Evolutionary conservation across 345 rosid species (phyloP).

Genomic region (Streptanthus diversifolius): DNA sequence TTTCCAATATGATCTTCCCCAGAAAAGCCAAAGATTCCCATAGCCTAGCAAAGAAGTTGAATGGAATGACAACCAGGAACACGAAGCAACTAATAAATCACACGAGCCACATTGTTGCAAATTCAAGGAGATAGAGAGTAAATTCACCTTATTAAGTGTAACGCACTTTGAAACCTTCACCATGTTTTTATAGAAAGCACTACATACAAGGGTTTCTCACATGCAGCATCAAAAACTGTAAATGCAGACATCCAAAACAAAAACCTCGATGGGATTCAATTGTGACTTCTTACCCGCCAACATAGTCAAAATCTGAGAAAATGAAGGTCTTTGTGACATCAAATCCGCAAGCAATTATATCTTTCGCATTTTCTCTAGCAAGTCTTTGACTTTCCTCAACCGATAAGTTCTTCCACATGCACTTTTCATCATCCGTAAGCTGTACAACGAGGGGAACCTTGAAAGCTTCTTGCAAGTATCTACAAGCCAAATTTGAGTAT

Average conservation of each 20-base stretch:
- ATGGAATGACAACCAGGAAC: slow-evolving; percentile 5
- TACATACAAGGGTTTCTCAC: slow-evolving; percentile 29
- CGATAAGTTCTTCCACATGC: slow-evolving; percentile 80
- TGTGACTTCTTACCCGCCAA: slow-evolving; percentile 72
- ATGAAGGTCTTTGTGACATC: slow-evolving; percentile 80
- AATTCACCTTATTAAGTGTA: slow-evolving; percentile 71
- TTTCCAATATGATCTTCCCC: slow-evolving; percentile 98
- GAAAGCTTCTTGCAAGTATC: slow-evolving; percentile 84
- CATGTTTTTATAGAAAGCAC: slow-evolving; percentile 87
- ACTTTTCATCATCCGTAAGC: slow-evolving; percentile 92
- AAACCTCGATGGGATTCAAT: not conserved
- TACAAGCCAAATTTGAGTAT: slow-evolving; percentile 25
- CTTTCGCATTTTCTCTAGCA: slow-evolving; percentile 90
- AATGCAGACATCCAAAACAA: not conserved
- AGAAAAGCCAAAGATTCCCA: slow-evolving; percentile 83
- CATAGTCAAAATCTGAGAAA: slow-evolving; percentile 85
- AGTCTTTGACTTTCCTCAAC: slow-evolving; percentile 88
- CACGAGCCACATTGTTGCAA: not conserved
- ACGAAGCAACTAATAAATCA: not conserved
- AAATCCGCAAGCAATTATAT: slow-evolving; percentile 94
- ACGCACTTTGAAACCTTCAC: slow-evolving; percentile 86
- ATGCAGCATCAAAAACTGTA: not conserved
- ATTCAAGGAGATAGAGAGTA: not conserved
- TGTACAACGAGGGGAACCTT: slow-evolving; percentile 91
- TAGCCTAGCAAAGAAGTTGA: slow-evolving; percentile 45